Conservation (phyloP, 306 rosid species). For the Crotalaria pallida region DNA sequence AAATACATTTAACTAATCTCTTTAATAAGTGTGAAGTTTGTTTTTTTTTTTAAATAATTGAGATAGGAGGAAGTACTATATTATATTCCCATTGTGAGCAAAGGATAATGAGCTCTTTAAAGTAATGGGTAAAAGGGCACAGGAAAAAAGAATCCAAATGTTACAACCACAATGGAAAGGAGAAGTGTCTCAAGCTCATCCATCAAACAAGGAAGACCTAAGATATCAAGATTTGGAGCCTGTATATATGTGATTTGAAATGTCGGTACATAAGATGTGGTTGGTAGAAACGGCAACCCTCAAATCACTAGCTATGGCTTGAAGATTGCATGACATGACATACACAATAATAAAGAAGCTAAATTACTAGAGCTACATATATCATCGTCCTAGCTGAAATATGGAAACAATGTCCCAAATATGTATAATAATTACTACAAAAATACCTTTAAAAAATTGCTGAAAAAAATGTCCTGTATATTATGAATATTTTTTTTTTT, state of each 20-base stretch:
- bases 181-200: slow-evolving; percentile 5
- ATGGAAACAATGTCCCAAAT: not conserved
- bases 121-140: not conserved
- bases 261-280: slow-evolving; percentile 16
- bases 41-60: no score
- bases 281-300: slow-evolving; percentile 30
- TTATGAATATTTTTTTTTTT: not conserved
- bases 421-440: not conserved
- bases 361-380: not conserved
- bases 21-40: no score
- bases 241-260: slow-evolving; percentile 26
- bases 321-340: slow-evolving; percentile 28
- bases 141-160: not conserved
- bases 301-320: slow-evolving; percentile 22
- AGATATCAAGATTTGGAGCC: not conserved
- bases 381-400: not conserved
- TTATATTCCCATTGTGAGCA: not conserved
- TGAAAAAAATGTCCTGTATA: no score
- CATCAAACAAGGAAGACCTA: slow-evolving; percentile 5
- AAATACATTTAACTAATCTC: no score
- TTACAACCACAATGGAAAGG: not conserved
- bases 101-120: not conserved
- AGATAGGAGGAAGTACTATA: no score
- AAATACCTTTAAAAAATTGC: no score
- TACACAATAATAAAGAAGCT: slow-evolving; percentile 2